These are phyloP conservation scores for Antitrichia curtipendula DNA, from an alignment of 225 moss, liverwort and hornwort species.

Conservation along the genomic window DNA sequence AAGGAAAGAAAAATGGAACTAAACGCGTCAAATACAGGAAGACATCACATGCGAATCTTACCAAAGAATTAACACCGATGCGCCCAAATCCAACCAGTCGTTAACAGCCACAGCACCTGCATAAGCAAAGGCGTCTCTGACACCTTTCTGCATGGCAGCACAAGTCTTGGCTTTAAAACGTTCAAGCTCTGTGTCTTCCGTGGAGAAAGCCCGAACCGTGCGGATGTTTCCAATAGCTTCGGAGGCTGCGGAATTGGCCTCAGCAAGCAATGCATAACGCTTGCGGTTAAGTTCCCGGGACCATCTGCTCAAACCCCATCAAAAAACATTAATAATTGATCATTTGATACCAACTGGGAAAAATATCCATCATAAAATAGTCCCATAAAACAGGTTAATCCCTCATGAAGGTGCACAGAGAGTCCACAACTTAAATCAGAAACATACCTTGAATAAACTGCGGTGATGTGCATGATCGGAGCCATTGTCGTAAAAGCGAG, in stretches of 20 bases:
- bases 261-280: constrained; percentile 92
- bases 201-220: constrained; percentile 94
- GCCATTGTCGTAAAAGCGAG: constrained; percentile 99
- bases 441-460: constrained; percentile 76
- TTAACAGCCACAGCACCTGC: constrained; percentile 97
- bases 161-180: constrained; percentile 80
- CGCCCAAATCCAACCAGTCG: constrained; percentile 96
- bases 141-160: constrained; percentile 92
- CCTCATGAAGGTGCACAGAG: neutral
- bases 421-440: neutral
- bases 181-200: constrained; percentile 91
- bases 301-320: constrained; percentile 37
- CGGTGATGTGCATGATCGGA: constrained; percentile 98
- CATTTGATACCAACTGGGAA: neutral
- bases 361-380: neutral
- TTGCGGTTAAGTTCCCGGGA: constrained; percentile 96
- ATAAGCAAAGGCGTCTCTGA: constrained; percentile 91
- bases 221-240: constrained; percentile 97
- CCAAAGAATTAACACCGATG: constrained; percentile 95
- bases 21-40: neutral
- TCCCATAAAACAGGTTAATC: neutral
- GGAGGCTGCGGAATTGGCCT: constrained; percentile 94
- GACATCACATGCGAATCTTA: neutral
- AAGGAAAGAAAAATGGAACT: neutral
- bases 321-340: neutral